Base-by-base conservation (phyloP, 192 early-diverging fungal genomes). In the Radiomyces spectabilis region DNA sequence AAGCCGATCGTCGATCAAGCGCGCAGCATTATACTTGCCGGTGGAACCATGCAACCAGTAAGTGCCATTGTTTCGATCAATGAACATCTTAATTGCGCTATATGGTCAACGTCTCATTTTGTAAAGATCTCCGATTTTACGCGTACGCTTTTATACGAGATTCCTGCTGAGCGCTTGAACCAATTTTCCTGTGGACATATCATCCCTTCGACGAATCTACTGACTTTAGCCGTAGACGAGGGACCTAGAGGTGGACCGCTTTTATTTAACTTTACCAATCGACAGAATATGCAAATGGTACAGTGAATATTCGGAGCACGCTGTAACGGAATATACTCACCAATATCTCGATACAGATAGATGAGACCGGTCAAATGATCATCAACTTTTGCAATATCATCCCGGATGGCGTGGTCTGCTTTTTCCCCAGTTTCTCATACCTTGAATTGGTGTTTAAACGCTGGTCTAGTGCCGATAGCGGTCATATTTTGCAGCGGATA, bases 31-130 rank as follows among this genome's bases (percentile, higher is more conserved):
- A 65, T 98, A 6, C 67, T 98, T 21, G 89, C 92, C 0, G 93
- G 95, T 52, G 95, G 95, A 18, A 98, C 95, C 0, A 92, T 98
- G 88, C 81, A 85, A 55, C 93, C 92, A 1, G 83, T 91, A 24
- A 61, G 74, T 49, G 22, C 61, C 33, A 35, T 13, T 35, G 33
- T 8, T 13, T 35, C 5, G 5, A 63, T 47, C 51, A 66, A 30
- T 50, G 58, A 1, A 63, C 66, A 5, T 33, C 21, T 9, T 41
- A 5, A 9, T 25, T 16, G 18, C 18, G 25, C 35, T 40, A 26
- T 48, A 3, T 50, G 10, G 31, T 26, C n/a, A n/a, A n/a, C n/a
- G n/a, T n/a, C n/a, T n/a, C n/a, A n/a, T 15, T 25, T 25, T 21
- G n/a, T 39, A 10, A 38, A 79, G 69, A 45, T 76, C 10, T 47